Evolutionary conservation across 768 basidiomycete genomes (phyloP).

Genomic region (Boletus fagicola): DNA sequence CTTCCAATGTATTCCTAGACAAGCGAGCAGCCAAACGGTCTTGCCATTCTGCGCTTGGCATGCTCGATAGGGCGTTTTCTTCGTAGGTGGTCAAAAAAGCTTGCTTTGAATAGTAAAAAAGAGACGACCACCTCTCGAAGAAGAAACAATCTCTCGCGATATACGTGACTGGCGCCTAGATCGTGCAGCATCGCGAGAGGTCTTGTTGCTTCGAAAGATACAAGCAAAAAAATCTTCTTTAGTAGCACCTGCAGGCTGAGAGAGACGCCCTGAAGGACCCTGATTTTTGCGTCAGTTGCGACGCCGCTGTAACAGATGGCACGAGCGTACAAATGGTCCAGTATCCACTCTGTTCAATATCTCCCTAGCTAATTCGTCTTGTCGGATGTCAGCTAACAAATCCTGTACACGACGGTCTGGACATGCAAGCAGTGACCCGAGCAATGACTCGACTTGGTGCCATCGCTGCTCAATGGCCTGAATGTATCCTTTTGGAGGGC

Average conservation of each 20-base stretch:
- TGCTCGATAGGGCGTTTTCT: constrained; percentile 60
- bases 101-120: background rate
- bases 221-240: constrained; percentile 81
- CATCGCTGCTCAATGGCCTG: constrained; percentile 89
- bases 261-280: constrained; percentile 68
- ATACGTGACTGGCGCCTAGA: constrained; percentile 72
- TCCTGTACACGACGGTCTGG: constrained; percentile 62
- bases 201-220: constrained; percentile 59
- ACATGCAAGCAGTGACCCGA: constrained; percentile 77
- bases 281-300: constrained; percentile 29
- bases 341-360: constrained; percentile 74
- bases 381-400: constrained; percentile 59
- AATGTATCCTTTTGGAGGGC: constrained; percentile 88
- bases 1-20: constrained; percentile 30
- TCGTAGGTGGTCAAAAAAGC: constrained; percentile 1
- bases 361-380: constrained; percentile 74
- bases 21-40: constrained; percentile 63
- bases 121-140: constrained; percentile 48
- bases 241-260: constrained; percentile 58
- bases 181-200: constrained; percentile 53
- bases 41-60: constrained; percentile 77
- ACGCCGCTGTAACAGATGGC: background rate
- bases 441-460: constrained; percentile 89
- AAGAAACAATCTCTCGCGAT: constrained; percentile 78
- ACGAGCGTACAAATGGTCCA: constrained; percentile 67